Base-by-base conservation (phyloP, 805 yeast genomes). In the Hanseniaspora singularis region DNA sequence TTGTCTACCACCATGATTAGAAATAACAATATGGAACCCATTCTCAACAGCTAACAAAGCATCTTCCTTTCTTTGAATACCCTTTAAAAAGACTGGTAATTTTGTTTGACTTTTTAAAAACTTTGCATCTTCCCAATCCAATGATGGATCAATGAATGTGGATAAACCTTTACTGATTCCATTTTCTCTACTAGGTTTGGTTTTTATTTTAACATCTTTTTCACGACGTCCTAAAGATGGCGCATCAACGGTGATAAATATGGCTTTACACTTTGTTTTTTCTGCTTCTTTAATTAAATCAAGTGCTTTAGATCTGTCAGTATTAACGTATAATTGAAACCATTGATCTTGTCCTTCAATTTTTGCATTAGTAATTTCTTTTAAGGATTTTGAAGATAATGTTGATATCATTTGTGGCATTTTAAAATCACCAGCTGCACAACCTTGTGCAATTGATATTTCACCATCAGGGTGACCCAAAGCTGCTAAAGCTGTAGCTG, bases 1-100 rank as follows among this genome's bases (percentile, higher is more conserved):
- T 62, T 85, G 95, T 51, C 95, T 69, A 34, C 95, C 95, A 51
- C 95, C 95, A 63, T 85, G 95, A 59, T 85, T 86, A 2, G 94
- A 83, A 42, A 85, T 56, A 3, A 86, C 85, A n/a, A 85, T 79
- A 36, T 77, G 74, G 24, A 74, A 72, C 3, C 92, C 92, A 54
- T 71, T 64, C 52, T 82, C 80, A 5, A 76, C 76, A 0, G 95
- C 95, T 54, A 66, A 62, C 16, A 84, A 59, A 0, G 81, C 87
- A 58, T 86, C 95, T 52, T 82, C 89, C 34, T 74, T 76, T 27
- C 89, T 66, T 63, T 84, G 94, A n/a, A 86, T 79, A 49, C 95
- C 95, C 61, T 86, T 86, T 52, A 83, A 69, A 30, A 81, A 67
- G 44, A 83, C 70, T 0, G 92, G 89, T 59, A 81, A 58, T 24